A percentile compares a stretch with the other conserved stretches of the same genome.
Conservation (phyloP, 1,139 yeast genomes). For the Magnusiomyces tetraspermus region DNA sequence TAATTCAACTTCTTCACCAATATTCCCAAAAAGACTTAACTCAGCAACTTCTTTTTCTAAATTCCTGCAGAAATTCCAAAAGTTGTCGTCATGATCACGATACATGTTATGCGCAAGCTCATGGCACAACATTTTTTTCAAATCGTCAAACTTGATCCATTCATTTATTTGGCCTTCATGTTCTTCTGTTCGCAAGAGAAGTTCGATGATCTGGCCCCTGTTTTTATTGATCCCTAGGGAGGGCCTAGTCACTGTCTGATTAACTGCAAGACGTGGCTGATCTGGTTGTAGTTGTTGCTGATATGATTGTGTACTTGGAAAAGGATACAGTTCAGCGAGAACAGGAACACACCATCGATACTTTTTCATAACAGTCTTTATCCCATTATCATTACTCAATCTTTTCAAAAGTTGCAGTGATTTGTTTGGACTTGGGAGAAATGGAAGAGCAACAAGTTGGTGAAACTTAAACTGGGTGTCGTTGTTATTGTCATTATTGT, state of each 20-base stretch:
- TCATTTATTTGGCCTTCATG: no score
- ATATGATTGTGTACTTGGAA: slow-evolving; percentile 30
- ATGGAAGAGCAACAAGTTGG: slow-evolving; percentile 28
- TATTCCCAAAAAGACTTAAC: slow-evolving; percentile 29
- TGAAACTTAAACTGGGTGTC: slow-evolving; percentile 28
- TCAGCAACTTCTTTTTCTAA: slow-evolving; percentile 31
- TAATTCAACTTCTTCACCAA: no score
- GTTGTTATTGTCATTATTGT: no score
- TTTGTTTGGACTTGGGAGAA: slow-evolving; percentile 28
- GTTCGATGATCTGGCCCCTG: slow-evolving; percentile 31
- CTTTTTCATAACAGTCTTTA: slow-evolving; percentile 32
- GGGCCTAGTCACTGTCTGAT: no score
- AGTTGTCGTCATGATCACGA: slow-evolving; percentile 31
- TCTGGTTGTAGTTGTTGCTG: no score
- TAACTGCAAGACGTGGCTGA: no score
- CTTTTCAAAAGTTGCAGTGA: slow-evolving; percentile 28
- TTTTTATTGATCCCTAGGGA: slow-evolving; percentile 34
- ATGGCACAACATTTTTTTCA: slow-evolving; percentile 33
- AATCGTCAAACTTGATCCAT: slow-evolving; percentile 31
- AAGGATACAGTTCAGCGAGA: slow-evolving; percentile 36
- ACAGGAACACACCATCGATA: slow-evolving; percentile 32
- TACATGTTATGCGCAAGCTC: slow-evolving; percentile 36
- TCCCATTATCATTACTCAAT: slow-evolving; percentile 32
- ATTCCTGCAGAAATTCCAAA: slow-evolving; percentile 32
- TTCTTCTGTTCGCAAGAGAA: slow-evolving; percentile 34